Evolutionary conservation across 2,329 filamentous ascomycete genomes (phyloP), one percentile per base, ranked within the genome.

Genomic region (Exophiala mesophila): DNA sequence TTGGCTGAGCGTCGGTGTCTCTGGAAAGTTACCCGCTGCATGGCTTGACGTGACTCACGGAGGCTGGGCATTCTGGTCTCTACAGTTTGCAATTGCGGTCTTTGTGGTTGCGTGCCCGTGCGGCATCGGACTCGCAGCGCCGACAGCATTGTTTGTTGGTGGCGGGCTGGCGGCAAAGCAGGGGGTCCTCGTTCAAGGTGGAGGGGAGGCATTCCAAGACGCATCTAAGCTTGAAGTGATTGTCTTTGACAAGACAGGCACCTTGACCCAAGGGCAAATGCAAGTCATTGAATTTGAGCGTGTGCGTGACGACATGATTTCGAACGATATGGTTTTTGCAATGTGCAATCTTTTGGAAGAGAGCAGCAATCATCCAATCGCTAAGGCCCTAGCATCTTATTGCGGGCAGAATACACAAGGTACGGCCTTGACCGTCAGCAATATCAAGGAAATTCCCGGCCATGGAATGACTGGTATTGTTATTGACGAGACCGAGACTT

Each of bases 241-340:
- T 28, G 83, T 92, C 1, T 92, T 94, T 59, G 87, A 94, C 71
- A 92, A 94, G 71, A 94, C 87, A 0, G 87, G 87, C 1, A 94
- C 87, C 0, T 67, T 94, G 44, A 92, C 87, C 0, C 69, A 83
- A 55, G 75, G 73, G n/a, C 72, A 76, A 33, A 69, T 78, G 17
- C 67, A 66, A 32, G 73, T 81, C 1, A 74, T 74, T 4, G 70
- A 77, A 13, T 65, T 76, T 50, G 64, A 68, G 43, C 41, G 69
- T 12, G 56, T 72, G 29, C 52, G 59, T 17, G 55, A 52, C 3
- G 21, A 38, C 13, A 19, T 39, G 13, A 21, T 29, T 7, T 59
- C 66, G 35, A 31, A 61, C 4, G 43, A 57, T 1, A 49, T 67
- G 29, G 62, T 72, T 9, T 66, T 76, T 52, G 63, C 63, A 1